These are phyloP conservation scores for Zanthoxylum bungeanum DNA, from an alignment of 345 rosid genomes.

Conservation along the genomic window DNA sequence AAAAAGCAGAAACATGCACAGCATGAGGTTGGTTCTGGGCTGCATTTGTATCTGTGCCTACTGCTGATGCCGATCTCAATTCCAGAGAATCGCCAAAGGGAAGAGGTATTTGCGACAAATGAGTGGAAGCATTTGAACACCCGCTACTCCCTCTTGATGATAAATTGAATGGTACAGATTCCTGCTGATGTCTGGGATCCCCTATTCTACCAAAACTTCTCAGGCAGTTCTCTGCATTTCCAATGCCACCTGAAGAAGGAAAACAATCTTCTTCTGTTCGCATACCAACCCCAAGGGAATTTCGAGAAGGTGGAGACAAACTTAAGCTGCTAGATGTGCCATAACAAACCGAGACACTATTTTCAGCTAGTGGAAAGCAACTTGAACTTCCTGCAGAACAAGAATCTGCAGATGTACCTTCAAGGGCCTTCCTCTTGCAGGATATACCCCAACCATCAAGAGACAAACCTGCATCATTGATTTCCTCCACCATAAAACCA, in stretches of 20 bases:
- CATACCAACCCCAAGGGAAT: constrained; percentile 45
- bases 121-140: constrained; percentile 36
- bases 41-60: constrained; percentile 33
- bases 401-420: constrained; percentile 66
- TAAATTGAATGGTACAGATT: constrained; percentile 39
- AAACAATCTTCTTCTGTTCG: constrained; percentile 43
- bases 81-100: constrained; percentile 40
- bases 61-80: constrained; percentile 37
- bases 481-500: constrained; percentile 47
- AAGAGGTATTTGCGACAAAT: constrained; percentile 38
- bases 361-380: constrained; percentile 46
- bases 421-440: constrained; percentile 89
- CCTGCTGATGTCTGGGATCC: constrained; percentile 52
- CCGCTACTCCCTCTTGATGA: constrained; percentile 42
- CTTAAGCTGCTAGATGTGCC: constrained; percentile 60
- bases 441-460: constrained; percentile 67
- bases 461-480: constrained; percentile 48
- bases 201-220: constrained; percentile 48
- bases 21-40: constrained; percentile 44
- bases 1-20: constrained; percentile 42
- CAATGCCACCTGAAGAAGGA: constrained; percentile 30
- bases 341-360: constrained; percentile 33
- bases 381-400: constrained; percentile 53
- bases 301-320: constrained; percentile 51
- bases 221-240: constrained; percentile 30